Conservation (phyloP, 306 rosid species). For the Fragaria vesca region DNA sequence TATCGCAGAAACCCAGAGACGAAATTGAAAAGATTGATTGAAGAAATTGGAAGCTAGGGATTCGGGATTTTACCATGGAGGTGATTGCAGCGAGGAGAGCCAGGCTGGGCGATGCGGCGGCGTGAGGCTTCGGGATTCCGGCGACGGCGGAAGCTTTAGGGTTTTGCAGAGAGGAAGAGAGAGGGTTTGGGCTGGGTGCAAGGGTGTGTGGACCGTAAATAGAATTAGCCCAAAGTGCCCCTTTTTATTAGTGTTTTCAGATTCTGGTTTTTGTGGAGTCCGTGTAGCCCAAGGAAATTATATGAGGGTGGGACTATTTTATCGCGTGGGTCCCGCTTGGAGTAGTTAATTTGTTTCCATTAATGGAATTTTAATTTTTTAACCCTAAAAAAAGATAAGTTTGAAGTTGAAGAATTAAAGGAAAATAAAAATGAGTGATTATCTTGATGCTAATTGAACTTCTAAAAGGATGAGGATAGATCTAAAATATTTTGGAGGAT, state of each 20-base stretch:
- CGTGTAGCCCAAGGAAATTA: background rate
- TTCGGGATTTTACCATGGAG: background rate
- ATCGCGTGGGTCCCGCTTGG: background rate
- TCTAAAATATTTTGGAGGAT: no score
- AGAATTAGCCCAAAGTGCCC: background rate
- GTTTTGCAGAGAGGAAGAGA: background rate
- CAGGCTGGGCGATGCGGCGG: background rate
- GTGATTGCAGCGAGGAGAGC: background rate
- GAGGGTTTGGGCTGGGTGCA: background rate
- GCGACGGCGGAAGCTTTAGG: slow-evolving; percentile 6
- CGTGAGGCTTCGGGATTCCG: background rate
- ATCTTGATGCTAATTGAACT: no score
- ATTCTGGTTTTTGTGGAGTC: background rate
- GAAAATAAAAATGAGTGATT: no score
- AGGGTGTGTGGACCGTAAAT: background rate
- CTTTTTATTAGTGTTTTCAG: background rate
- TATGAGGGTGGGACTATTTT: background rate
- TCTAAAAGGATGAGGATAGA: no score
- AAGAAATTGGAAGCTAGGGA: background rate
- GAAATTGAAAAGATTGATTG: background rate
- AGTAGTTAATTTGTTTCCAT: background rate
- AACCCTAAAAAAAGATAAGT: no score
- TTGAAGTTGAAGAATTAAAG: no score
- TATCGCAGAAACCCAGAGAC: background rate
- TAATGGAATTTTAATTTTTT: background rate